Percentiles rank a stretch among this genome's conserved stretches.
Conservation (phyloP, 1,284 basidiomycete genomes). For the Ceratobasidium sp. region DNA sequence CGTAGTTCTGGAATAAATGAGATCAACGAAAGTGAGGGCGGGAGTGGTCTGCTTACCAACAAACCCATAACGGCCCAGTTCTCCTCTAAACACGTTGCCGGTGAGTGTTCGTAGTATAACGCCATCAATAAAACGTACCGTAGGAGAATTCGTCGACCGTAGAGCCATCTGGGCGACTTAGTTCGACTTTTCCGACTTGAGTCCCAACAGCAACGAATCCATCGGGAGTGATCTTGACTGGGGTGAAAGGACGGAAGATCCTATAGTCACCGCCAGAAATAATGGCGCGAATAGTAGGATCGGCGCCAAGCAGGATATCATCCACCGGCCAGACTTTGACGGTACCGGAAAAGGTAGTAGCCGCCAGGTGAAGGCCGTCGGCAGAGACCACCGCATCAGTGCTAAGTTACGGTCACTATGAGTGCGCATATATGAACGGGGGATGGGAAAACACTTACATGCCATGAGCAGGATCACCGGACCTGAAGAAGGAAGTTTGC, state of each 20-base stretch:
- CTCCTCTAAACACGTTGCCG: background rate
- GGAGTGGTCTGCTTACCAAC: background rate
- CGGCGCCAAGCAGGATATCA: background rate
- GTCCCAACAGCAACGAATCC: background rate
- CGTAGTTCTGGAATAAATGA: background rate
- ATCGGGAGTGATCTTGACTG: background rate
- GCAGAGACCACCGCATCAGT: background rate
- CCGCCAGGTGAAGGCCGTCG: background rate
- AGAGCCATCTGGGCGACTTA: background rate
- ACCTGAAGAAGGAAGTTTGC: background rate
- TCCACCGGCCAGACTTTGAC: background rate
- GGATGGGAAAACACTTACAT: background rate
- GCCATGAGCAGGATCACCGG: background rate
- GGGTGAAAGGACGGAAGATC: background rate
- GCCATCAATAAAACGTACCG: background rate
- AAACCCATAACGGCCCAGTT: background rate
- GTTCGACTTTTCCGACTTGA: background rate
- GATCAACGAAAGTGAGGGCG: too few relatives aligned
- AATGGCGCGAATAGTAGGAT: background rate
- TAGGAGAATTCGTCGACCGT: background rate
- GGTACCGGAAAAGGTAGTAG: background rate
- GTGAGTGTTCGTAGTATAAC: background rate
- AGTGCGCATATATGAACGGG: background rate
- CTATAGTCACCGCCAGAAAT: background rate
- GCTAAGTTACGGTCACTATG: background rate